Evolutionary conservation across 2,329 filamentous ascomycete species (phyloP), one percentile per base, ranked within the genome.

Genomic region (Apiospora aurea): DNA sequence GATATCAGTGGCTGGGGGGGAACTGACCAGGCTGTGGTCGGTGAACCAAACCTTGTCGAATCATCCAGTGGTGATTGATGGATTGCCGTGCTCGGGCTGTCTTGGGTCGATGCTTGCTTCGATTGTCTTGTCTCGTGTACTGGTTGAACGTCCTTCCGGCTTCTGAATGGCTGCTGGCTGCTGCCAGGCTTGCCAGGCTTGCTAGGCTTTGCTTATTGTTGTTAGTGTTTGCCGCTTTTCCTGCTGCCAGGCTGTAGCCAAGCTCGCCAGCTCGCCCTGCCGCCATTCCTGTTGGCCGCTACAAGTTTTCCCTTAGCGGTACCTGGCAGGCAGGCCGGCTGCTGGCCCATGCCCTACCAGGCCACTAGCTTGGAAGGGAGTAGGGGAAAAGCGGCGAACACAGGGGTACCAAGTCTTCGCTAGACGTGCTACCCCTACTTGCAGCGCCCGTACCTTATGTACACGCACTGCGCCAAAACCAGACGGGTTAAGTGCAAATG

Each of bases 21-120:
- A 38, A 41, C 34, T 64, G 57, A 64, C 57, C 57, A 64, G 57
- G 57, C 57, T 64, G 57, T 64, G 57, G 57, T 64, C 57, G 57
- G 57, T 64, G 57, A 64, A 64, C 57, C 57, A 64, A 64, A 64
- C 57, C 57, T 64, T 64, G 57, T 64, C 57, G 57, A 64, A 41
- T 21, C 57, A n/a, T 64, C 57, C 18, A 64, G 57, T 41, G 57
- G 1, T 64, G 57, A 64, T 64, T 64, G 57, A 64, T 64, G 57
- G 57, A 64, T 64, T 64, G 57, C 57, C 34, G 57, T 64, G 57
- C 57, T 41, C 34, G 57, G 57, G 57, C 29, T 64, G 57, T 64
- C 57, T 64, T 64, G 34, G 51, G 57, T 41, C 57, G 57, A 64
- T 64, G 57, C 57, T 64, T 61, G 53, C 53, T 61, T 34, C 57